Base-by-base conservation (phyloP, 2,329 filamentous ascomycete species). In the Ilyonectria destructans region DNA sequence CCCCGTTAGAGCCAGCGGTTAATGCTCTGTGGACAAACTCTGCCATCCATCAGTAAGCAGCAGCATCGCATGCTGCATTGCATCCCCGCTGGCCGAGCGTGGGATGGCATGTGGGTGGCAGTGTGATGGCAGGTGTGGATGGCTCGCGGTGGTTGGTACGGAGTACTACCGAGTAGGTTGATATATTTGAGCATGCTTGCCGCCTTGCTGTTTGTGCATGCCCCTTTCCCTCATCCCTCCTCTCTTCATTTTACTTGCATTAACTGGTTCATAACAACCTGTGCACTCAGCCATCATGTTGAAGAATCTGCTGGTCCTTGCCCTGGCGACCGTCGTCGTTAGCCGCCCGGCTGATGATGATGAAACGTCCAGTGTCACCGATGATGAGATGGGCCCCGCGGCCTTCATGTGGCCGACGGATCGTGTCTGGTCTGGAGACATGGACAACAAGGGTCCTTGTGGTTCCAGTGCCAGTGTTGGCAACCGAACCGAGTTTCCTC, bases 361-460 rank as follows among this genome's bases (percentile, higher is more conserved):
- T 23, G 69, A 69, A 29, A 67, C 71, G 5, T 46, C 71, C 31
- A 69, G 35, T 45, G 71, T 69, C 21, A 67, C 56, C 10, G 67
- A 73, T 33, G 71, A 77, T n/a, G 76, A 79, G 37, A 83, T 84
- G 80, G 88, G 88, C 12, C 88, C 88, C 8, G 87, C 88, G 21
- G 87, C 86, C 10, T 89, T 91, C 75, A 81, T 90, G 78, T 91
- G 89, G 88, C 89, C 89, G 4, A 75, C 82, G 15, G 88, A 90
- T 77, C 82, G 89, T 58, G 80, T 81, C 46, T 91, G 88, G 88
- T 82, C 82, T 57, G 86, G 84, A 33, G 81, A 82, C 13, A 78
- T 84, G 43, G 89, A 91, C 74, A 90, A 90, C 72, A 86, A 77
- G 6, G 82, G 84, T 7, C 89, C 89, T 0, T 91, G 89, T 73